These are phyloP conservation scores for Phytophthora ramorum DNA, from an alignment of 352 stramenopile species.

Conservation along the genomic window DNA sequence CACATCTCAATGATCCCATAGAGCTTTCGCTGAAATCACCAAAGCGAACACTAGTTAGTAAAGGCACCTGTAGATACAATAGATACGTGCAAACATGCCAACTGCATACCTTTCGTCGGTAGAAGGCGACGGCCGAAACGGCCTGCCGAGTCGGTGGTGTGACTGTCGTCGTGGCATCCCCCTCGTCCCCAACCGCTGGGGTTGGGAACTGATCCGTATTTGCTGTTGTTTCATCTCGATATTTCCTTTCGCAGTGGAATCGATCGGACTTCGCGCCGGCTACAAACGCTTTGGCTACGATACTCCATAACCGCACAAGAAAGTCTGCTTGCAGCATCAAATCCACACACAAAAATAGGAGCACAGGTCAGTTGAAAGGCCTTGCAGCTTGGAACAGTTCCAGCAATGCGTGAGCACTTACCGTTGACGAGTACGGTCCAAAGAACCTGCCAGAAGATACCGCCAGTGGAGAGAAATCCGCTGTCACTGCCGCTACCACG, in stretches of 20 bases:
- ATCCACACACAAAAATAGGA: not conserved
- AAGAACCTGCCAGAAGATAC: constrained; percentile 68
- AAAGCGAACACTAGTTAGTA: not conserved
- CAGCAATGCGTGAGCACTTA: constrained; percentile 22
- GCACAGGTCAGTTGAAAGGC: not conserved
- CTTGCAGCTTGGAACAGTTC: not conserved
- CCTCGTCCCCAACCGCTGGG: constrained; percentile 15
- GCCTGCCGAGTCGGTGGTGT: constrained; percentile 29
- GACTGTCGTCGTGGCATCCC: constrained; percentile 1
- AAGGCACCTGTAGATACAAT: not conserved
- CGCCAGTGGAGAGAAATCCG: constrained; percentile 19
- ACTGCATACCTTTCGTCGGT: constrained; percentile 70
- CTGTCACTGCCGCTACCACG: constrained; percentile 30
- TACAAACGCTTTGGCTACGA: constrained; percentile 66
- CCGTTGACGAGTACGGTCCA: constrained; percentile 84
- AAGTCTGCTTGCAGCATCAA: constrained; percentile 53
- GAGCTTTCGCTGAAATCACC: constrained; percentile 59
- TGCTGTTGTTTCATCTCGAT: constrained; percentile 6
- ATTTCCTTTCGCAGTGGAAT: constrained; percentile 36
- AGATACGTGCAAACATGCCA: not conserved
- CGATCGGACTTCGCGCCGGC: constrained; percentile 52
- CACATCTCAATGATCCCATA: constrained; percentile 80
- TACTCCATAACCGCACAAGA: constrained; percentile 66
- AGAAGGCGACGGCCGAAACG: constrained; percentile 55
- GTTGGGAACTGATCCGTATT: constrained; percentile 7